phyloP scores from a whole-genome alignment of 2,329 filamentous ascomycete genomes.

The Clathrospora elynae region DNA sequence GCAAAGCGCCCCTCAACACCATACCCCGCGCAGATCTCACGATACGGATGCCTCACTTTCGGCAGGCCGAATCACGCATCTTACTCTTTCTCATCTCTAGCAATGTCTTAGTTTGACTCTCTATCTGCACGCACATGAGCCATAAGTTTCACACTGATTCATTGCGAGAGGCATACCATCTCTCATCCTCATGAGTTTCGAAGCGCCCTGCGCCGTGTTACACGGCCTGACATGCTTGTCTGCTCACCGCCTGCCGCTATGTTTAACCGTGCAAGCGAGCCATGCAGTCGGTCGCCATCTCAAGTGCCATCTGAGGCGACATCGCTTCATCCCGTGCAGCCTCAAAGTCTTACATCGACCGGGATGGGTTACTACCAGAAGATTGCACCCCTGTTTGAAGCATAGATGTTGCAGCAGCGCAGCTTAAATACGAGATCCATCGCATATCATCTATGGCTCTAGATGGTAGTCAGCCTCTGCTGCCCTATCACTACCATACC shows the following conservation, averaged over 20 bases:
- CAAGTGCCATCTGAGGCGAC: conserved; percentile 8
- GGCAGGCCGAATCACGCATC: neutral
- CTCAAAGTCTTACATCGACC: conserved; percentile 3
- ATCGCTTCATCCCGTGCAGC: conserved; percentile 20
- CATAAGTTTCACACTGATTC: neutral
- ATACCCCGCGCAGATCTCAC: conserved; percentile 25
- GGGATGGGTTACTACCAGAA: neutral
- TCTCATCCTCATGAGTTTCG: neutral
- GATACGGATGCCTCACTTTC: conserved; percentile 11
- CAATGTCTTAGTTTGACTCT: neutral
- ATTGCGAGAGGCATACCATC: neutral
- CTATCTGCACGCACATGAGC: conserved; percentile 2
- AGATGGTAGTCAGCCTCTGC: too few species aligned
- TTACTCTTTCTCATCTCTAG: neutral
- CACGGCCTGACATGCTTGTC: conserved; percentile 25
- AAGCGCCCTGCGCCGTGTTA: conserved; percentile 12
- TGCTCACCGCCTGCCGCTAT: conserved; percentile 31
- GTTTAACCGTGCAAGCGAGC: conserved; percentile 20
- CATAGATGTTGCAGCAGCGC: neutral
- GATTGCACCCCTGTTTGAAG: neutral
- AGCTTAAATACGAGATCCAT: neutral
- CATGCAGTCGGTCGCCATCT: conserved; percentile 16
- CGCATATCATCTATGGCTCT: neutral
- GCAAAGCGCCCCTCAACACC: conserved; percentile 41
- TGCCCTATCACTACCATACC: neutral